phyloP scores from a whole-genome alignment of 1,139 yeast species.

The Debaryomyces nepalensis region DNA sequence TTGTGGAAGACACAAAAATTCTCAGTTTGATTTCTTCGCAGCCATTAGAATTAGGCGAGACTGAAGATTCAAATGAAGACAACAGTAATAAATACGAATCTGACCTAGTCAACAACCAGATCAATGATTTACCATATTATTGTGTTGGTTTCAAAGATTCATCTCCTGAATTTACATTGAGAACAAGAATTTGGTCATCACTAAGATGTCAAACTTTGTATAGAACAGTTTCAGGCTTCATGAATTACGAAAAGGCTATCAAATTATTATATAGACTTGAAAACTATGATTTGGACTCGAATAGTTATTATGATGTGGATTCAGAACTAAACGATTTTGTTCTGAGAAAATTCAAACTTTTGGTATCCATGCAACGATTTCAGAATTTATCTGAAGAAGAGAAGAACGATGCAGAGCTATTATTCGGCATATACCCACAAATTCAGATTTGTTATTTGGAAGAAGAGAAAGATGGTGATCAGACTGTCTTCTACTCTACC shows the following conservation, averaged over 20 bases:
- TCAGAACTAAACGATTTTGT: constrained; percentile 29
- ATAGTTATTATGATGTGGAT: constrained; percentile 19
- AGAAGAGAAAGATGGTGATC: constrained; percentile 35
- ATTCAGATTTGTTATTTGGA: constrained; percentile 50
- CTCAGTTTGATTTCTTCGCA: constrained; percentile 35
- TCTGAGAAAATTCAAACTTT: constrained; percentile 50
- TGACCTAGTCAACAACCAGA: constrained; percentile 13
- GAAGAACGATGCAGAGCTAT: constrained; percentile 40
- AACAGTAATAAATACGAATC: constrained; percentile 15
- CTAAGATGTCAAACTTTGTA: constrained; percentile 58
- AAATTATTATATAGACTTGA: constrained; percentile 54
- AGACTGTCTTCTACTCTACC: constrained; percentile 35
- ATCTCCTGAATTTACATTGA: constrained; percentile 54
- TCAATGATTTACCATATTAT: constrained; percentile 48
- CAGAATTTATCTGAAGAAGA: constrained; percentile 41
- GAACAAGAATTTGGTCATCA: constrained; percentile 64
- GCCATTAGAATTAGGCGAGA: constrained; percentile 11
- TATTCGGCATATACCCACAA: constrained; percentile 49
- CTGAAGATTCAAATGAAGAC: constrained; percentile 22
- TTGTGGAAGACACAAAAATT: constrained; percentile 54
- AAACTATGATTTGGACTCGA: constrained; percentile 24
- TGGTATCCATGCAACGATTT: constrained; percentile 50
- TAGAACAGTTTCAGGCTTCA: constrained; percentile 59
- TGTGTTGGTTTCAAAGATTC: constrained; percentile 59
- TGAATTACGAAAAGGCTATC: constrained; percentile 59